Base-by-base conservation (phyloP, 2,329 filamentous ascomycete genomes). In the Coniochaeta ligniaria region DNA sequence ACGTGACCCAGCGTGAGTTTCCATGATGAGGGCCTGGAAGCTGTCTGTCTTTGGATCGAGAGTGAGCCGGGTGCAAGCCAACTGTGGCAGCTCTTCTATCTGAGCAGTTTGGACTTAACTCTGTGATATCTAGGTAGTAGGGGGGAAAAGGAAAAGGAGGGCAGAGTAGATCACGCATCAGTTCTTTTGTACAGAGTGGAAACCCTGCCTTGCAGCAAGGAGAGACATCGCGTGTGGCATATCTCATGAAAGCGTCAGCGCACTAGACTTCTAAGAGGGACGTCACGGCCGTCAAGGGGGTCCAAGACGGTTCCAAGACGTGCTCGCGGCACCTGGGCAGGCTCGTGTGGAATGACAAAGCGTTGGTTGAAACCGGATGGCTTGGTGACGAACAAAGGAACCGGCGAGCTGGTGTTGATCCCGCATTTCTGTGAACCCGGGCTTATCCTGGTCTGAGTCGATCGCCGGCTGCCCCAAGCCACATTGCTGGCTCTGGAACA, bases 1-100 rank as follows among this genome's bases (percentile, higher is more conserved):
- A 17, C 54, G 54, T 16, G 47, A 52, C 2, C 70, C 65, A 52
- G 60, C 60, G 56, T 71, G 70, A 8, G 71, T 67, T 62, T 73
- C 67, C 66, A 69, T 73, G 54, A 24, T 43, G 12, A 60, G 12
- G 22, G 31, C 26, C 54, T 57, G 11, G 26, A 52, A 52, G 26
- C 47, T 52, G 47, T 31, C 22, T 31, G 14, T 52, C 26, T 17
- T 17, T 17, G 47, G 47, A 17, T 28, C 6, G 16, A 52, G 14
- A 28, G 47, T 17, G 47, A 52, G 8, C 6, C 6, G 47, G 8
- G 8, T 28, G 26, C 28, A 31, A n/a, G 47, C 6, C 20, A 24
- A 12, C 43, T 22, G 20, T 22, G 43, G 26, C 17, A 52, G 47
- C 14, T 16, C 47, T 52, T 26, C 24, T 22, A 22, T 12, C 20